Evolutionary conservation across 495 filamentous ascomycete species (phyloP), one percentile per base, ranked within the genome.

Genomic region (Aspergillus homomorphus): DNA sequence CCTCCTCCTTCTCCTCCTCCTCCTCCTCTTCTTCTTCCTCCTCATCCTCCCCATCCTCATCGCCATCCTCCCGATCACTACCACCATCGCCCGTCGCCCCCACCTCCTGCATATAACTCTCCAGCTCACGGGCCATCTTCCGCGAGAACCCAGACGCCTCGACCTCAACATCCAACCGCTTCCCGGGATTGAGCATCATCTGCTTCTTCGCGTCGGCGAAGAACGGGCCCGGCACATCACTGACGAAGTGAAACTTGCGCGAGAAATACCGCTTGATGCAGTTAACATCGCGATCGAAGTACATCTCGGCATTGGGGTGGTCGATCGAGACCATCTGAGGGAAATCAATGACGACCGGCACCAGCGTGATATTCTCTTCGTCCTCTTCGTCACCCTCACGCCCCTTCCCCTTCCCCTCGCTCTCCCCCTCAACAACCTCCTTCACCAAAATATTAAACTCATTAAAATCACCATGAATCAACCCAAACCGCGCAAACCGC

Each of bases 391-490:
- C 59, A 24, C 62, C 64, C 2, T 59, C 70, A 10, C 65, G 59
- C 4, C 61, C 69, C 41, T 77, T 75, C 10, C 71, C 73, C 48
- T 76, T 72, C 1, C 59, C 72, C 19, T 76, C 73, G 1, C 75
- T 66, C 20, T 76, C 64, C 33, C 73, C 70, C 30, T 84, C 33
- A 5, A 38, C 33, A 2, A 38, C 80, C 64, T 96, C 92, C 62
- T 91, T 86, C 71, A 98, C 86, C 19, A 99, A 79, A 57, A 99
- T 90, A 67, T 99, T 99, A 79, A 99, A 99, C 75, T 98, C 95
- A 76, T 99, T 99, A 77, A 96, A 98, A 70, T 99, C 94, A 62
- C 94, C 95, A 70, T 99, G 94, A 54, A 99, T 98, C 56, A 99
- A 75, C 8, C 94, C 95, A 64, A 88, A 86, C 26, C 82, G 80